A percentile compares a stretch with the other conserved stretches of the same genome.
Conservation (phyloP, 1,284 basidiomycete genomes). For the Tilletia setariae region DNA sequence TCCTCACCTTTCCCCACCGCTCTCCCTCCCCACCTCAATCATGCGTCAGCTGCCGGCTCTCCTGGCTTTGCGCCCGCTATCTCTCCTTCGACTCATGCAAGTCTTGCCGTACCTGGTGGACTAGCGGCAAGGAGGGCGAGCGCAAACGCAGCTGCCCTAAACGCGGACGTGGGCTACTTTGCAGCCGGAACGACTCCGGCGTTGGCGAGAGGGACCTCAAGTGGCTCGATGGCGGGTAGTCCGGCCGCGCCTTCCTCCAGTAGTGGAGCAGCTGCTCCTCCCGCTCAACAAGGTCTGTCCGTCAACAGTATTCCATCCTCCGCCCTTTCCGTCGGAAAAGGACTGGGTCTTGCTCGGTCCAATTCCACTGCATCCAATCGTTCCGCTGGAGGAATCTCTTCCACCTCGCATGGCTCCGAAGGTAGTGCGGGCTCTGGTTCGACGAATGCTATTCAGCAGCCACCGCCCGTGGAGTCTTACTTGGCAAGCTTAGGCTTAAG, state of each 20-base stretch:
- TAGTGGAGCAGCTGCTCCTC: too few relatives aligned
- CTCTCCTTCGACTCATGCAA: not conserved
- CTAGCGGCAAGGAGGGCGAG: not conserved
- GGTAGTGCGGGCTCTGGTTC: not conserved
- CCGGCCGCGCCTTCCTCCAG: not conserved
- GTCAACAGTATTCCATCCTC: not conserved
- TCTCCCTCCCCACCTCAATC: too few relatives aligned
- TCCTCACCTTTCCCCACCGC: too few relatives aligned
- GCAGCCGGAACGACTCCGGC: not conserved
- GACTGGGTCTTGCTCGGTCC: not conserved
- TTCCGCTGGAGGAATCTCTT: not conserved
- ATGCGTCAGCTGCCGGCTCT: too few relatives aligned
- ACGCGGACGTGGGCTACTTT: slow-evolving; percentile 2
- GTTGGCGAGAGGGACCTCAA: not conserved
- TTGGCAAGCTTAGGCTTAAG: slow-evolving; percentile 34
- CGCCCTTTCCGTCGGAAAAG: too few relatives aligned
- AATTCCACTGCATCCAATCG: slow-evolving; percentile 12
- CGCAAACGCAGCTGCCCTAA: slow-evolving; percentile 11
- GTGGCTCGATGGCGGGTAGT: not conserved
- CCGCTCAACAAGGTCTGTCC: not conserved
- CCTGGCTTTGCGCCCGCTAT: not conserved
- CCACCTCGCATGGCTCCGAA: slow-evolving; percentile 5
- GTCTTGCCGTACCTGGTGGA: not conserved
- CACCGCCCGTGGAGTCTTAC: slow-evolving; percentile 26
- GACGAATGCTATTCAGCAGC: not conserved